These are phyloP conservation scores for Suillus subluteus DNA, from an alignment of 768 basidiomycete species.

Conservation along the genomic window DNA sequence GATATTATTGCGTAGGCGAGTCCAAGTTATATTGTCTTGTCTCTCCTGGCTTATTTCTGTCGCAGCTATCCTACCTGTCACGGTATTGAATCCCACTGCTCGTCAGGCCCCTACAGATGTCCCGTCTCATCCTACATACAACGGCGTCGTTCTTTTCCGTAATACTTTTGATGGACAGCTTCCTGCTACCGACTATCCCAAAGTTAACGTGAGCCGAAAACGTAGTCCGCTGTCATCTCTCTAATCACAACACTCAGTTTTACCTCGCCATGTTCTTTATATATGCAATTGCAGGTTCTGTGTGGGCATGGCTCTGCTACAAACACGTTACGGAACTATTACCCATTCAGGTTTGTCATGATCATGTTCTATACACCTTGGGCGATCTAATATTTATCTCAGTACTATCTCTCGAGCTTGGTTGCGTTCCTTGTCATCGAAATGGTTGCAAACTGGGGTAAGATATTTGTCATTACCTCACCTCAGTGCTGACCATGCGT, in stretches of 20 bases:
- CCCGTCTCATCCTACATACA: conserved; percentile 75
- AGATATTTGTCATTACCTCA: conserved; percentile 20
- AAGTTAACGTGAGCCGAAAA: conserved; percentile 76
- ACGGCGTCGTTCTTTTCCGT: conserved; percentile 79
- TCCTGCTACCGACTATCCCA: conserved; percentile 94
- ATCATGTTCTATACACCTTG: conserved; percentile 17
- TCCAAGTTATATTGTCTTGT: conserved; percentile 15
- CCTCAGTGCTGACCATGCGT: conserved; percentile 15
- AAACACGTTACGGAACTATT: conserved; percentile 81
- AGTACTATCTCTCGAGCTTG: conserved; percentile 93
- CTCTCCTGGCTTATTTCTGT: conserved; percentile 11
- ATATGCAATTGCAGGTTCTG: conserved; percentile 68
- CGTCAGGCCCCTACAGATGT: conserved; percentile 52
- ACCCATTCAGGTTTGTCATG: conserved; percentile 72
- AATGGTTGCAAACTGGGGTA: conserved; percentile 92
- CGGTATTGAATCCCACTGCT: conserved; percentile 53
- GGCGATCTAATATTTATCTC: conserved; percentile 9
- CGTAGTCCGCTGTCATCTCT: neutral
- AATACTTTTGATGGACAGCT: conserved; percentile 90
- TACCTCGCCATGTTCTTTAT: conserved; percentile 83
- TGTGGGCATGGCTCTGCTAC: conserved; percentile 87
- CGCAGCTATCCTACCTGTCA: conserved; percentile 86
- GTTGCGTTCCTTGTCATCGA: conserved; percentile 88
- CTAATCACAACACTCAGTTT: conserved; percentile 54
- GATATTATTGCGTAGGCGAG: conserved; percentile 96